These are phyloP conservation scores for Sporothrix dimorphospora DNA, from an alignment of 2,329 filamentous ascomycete genomes.

Conservation along the genomic window DNA sequence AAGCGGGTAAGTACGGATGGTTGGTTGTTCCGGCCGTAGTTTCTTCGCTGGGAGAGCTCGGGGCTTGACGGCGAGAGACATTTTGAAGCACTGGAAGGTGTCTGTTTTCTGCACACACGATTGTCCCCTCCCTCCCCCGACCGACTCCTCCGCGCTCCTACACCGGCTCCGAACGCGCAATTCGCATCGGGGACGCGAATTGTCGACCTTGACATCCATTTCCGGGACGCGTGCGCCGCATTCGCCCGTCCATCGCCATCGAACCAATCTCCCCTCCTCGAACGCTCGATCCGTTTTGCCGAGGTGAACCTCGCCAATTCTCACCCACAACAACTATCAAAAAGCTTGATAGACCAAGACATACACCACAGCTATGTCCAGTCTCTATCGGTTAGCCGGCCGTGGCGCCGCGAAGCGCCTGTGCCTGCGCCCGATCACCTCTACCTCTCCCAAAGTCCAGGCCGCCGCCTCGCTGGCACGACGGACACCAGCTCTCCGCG, in stretches of 20 bases:
- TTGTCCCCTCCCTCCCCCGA: conserved; percentile 12
- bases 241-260: not conserved
- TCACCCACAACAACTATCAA: not conserved
- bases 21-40: conserved; percentile 29
- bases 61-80: conserved; percentile 33
- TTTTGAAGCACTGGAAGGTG: conserved; percentile 23
- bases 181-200: conserved; percentile 40
- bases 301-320: not conserved
- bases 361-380: conserved; percentile 55
- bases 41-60: conserved; percentile 33
- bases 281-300: not conserved
- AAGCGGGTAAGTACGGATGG: conserved; percentile 31
- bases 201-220: conserved; percentile 3
- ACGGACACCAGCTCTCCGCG: conserved; percentile 46
- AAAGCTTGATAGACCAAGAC: not conserved
- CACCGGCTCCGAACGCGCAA: conserved; percentile 36
- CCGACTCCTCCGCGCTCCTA: conserved; percentile 9
- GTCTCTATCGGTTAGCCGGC: conserved; percentile 73
- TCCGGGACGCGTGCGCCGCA: conserved; percentile 30
- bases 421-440: conserved; percentile 53
- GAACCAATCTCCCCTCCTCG: conserved; percentile 29
- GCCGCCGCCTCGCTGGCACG: conserved; percentile 23
- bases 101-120: conserved; percentile 27
- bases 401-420: conserved; percentile 67
- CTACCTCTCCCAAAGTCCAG: conserved; percentile 3